Conservation (phyloP, 2,329 filamentous ascomycete species). For the Clarireedia paspali region DNA sequence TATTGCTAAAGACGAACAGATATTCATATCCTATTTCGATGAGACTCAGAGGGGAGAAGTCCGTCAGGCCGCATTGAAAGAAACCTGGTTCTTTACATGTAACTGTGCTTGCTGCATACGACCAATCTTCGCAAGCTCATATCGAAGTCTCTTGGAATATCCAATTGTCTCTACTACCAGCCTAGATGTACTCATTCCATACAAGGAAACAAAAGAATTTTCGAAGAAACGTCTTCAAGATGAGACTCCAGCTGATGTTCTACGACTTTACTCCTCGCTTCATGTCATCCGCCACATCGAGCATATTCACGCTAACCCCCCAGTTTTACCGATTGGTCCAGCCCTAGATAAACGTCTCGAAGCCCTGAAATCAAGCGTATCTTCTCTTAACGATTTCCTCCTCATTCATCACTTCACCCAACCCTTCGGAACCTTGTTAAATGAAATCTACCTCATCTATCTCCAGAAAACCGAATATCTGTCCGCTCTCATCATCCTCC, state of each 20-base stretch:
- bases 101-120: background rate
- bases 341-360: constrained; percentile 1
- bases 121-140: background rate
- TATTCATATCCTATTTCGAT: constrained; percentile 57
- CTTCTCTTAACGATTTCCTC: constrained; percentile 4
- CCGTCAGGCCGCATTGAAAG: constrained; percentile 1
- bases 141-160: background rate
- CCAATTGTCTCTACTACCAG: background rate
- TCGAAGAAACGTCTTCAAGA: background rate
- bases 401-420: constrained; percentile 6
- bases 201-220: background rate
- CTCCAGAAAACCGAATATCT: constrained; percentile 39
- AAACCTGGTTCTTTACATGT: constrained; percentile 8
- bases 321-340: background rate
- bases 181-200: background rate
- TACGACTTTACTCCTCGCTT: constrained; percentile 2
- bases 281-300: constrained; percentile 5
- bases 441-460: constrained; percentile 37
- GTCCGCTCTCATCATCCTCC: constrained; percentile 39
- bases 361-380: background rate
- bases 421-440: constrained; percentile 31
- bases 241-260: background rate
- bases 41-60: constrained; percentile 18
- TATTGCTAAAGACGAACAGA: constrained; percentile 46
- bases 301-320: background rate